These are phyloP conservation scores for Botrytis hyacinthi DNA, from an alignment of 2,329 filamentous ascomycete species.

Conservation along the genomic window DNA sequence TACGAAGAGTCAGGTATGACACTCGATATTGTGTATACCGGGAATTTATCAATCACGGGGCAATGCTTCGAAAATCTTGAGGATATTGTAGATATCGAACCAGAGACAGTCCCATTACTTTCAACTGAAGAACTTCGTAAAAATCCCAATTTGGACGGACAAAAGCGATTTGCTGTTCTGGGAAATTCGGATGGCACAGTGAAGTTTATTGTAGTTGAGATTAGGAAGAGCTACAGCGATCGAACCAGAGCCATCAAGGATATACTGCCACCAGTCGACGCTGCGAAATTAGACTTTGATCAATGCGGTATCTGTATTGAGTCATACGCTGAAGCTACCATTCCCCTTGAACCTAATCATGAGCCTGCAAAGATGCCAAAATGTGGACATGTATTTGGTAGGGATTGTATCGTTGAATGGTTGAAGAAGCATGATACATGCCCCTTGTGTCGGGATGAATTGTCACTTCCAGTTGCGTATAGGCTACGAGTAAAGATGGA, in stretches of 20 bases:
- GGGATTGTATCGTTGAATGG: background rate
- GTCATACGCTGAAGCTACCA: background rate
- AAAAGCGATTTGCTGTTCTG: background rate
- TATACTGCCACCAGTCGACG: background rate
- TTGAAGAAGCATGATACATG: background rate
- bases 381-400: conserved; percentile 1
- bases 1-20: background rate
- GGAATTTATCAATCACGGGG: background rate
- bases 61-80: background rate
- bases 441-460: background rate
- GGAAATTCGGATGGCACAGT: fast-evolving
- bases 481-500: background rate
- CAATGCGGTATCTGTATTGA: background rate
- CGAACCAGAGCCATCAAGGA: background rate
- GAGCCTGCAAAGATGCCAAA: background rate
- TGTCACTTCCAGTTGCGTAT: background rate
- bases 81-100: background rate
- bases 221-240: background rate
- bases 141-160: background rate
- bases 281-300: background rate
- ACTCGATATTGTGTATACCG: background rate
- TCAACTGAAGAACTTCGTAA: background rate
- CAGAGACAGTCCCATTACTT: background rate
- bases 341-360: background rate
- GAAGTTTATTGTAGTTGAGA: background rate